Evolutionary conservation across 768 basidiomycete genomes (phyloP).

Genomic region (Psilocybe azurescens): DNA sequence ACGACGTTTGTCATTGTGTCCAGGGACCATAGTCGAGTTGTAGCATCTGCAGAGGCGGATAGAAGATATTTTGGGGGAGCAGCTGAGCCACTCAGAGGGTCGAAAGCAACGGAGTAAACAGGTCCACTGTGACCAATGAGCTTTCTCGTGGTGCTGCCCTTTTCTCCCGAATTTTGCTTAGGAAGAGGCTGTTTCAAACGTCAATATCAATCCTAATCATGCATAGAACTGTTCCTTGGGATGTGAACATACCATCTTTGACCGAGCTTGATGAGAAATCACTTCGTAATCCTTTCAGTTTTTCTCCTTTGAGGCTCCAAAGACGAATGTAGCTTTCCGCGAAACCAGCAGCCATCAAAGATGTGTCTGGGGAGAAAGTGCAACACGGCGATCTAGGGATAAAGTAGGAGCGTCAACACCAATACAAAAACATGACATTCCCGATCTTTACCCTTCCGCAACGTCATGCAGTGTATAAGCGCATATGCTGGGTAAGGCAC

Average conservation of each 20-base stretch:
- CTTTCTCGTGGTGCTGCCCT: conserved; percentile 87
- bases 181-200: conserved; percentile 52
- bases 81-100: conserved; percentile 88
- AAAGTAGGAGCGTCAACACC: conserved; percentile 7
- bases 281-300: conserved; percentile 74
- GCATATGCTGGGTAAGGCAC: conserved; percentile 90
- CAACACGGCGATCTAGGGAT: conserved; percentile 75
- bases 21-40: conserved; percentile 91
- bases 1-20: conserved; percentile 94
- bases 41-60: conserved; percentile 92
- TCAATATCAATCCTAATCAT: conserved; percentile 5
- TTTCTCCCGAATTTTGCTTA: conserved; percentile 77
- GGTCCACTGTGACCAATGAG: conserved; percentile 97
- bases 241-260: conserved; percentile 66
- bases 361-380: conserved; percentile 89
- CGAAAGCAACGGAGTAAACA: conserved; percentile 93
- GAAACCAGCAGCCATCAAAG: conserved; percentile 94
- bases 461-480: conserved; percentile 95
- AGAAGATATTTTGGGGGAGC: conserved; percentile 86
- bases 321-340: conserved; percentile 93
- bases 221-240: not conserved
- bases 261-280: conserved; percentile 73
- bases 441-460: conserved; percentile 80
- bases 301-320: conserved; percentile 95
- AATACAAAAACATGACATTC: conserved; percentile 8